These are phyloP conservation scores for Fusarium scirpi DNA, from an alignment of 2,329 filamentous ascomycete species.

Conservation along the genomic window DNA sequence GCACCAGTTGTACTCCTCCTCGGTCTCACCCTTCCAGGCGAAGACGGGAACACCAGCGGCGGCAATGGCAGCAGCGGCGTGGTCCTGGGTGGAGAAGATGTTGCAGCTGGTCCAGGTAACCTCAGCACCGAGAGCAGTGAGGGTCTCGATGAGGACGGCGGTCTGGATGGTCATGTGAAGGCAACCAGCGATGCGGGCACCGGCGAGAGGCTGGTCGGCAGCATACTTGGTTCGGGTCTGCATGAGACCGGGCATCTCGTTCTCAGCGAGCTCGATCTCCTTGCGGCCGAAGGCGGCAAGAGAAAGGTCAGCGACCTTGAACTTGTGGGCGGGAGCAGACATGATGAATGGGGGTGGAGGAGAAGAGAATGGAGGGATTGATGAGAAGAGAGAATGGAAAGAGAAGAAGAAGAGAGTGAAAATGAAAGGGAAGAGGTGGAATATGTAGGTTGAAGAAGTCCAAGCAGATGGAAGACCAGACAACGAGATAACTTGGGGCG, in stretches of 20 bases:
- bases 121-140: constrained; percentile 93
- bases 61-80: constrained; percentile 97
- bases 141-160: constrained; percentile 98
- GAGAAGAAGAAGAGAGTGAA: constrained; percentile 30
- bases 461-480: constrained; percentile 31
- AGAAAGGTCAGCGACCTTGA: constrained; percentile 98
- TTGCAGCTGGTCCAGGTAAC: constrained; percentile 99
- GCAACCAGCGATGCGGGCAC: constrained; percentile 96
- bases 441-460: constrained; percentile 32
- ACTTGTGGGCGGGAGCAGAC: constrained; percentile 88
- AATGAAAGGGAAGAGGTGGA: constrained; percentile 39
- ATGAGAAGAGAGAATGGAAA: constrained; percentile 42
- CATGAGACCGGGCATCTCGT: constrained; percentile 98
- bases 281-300: constrained; percentile 98
- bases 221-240: constrained; percentile 93
- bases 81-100: constrained; percentile 99
- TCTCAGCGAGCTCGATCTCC: constrained; percentile 98
- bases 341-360: constrained; percentile 54
- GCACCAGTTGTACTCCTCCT: constrained; percentile 99
- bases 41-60: constrained; percentile 90
- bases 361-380: constrained; percentile 39
- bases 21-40: constrained; percentile 88
- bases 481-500: constrained; percentile 42
- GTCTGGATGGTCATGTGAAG: constrained; percentile 99
- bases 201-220: constrained; percentile 90